A percentile compares a stretch with the other conserved stretches of the same genome.
Conservation (phyloP, 345 rosid genomes). For the Gossypium bickii region DNA sequence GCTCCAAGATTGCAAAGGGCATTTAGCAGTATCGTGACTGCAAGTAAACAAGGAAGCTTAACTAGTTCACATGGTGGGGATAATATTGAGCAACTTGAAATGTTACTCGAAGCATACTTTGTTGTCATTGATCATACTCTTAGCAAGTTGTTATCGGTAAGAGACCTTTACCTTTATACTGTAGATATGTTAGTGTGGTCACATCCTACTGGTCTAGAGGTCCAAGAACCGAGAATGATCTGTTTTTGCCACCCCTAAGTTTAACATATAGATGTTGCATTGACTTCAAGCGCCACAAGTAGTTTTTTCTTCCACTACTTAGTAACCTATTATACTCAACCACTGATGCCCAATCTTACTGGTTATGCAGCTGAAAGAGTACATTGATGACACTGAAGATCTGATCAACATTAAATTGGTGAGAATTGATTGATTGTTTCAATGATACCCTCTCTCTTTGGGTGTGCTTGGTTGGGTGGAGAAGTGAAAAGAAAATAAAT, state of each 20-base stretch:
- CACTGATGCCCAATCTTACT: slow-evolving; percentile 10
- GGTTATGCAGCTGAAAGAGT: slow-evolving; percentile 78
- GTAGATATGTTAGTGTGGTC: neutral
- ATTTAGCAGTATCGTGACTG: slow-evolving; percentile 62
- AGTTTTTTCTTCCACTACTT: neutral
- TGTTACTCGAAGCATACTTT: slow-evolving; percentile 93
- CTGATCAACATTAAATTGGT: slow-evolving; percentile 93
- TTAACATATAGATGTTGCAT: slow-evolving; percentile 8
- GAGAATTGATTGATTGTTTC: slow-evolving; percentile 13
- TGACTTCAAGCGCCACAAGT: neutral
- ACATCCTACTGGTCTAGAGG: neutral
- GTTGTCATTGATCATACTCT: slow-evolving; percentile 67
- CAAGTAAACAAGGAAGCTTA: slow-evolving; percentile 65
- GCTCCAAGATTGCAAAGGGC: slow-evolving; percentile 69
- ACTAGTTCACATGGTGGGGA: slow-evolving; percentile 52
- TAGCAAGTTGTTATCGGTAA: slow-evolving; percentile 81
- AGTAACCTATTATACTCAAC: neutral
- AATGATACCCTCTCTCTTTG: neutral
- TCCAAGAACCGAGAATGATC: neutral
- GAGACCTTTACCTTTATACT: slow-evolving; percentile 19
- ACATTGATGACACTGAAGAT: slow-evolving; percentile 96
- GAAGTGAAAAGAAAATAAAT: too few relatives aligned
- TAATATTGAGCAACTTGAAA: slow-evolving; percentile 88
- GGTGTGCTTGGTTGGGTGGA: too few relatives aligned
- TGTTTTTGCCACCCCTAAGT: neutral